Evolutionary conservation across 225 moss, liverwort and hornwort genomes (phyloP).

Genomic region (Sphagnum tenellum): DNA sequence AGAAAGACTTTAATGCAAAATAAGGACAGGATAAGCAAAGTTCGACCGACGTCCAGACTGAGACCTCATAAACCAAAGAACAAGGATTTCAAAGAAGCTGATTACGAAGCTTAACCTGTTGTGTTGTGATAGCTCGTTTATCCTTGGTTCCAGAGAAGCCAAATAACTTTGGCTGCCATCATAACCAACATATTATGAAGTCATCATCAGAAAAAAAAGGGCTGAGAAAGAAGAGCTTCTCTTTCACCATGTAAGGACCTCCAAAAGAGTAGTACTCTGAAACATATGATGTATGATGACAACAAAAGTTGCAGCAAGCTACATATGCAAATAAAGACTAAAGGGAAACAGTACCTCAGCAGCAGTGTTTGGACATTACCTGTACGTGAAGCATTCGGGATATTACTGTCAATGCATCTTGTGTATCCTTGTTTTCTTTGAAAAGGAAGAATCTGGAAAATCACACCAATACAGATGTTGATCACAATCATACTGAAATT

Average conservation of each 20-base stretch:
- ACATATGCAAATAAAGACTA: too few relatives aligned
- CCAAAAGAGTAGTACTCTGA: too few relatives aligned
- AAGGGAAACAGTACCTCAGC: too few relatives aligned
- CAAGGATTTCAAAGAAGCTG: neutral
- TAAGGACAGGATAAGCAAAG: too few relatives aligned
- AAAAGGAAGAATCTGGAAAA: slow-evolving; percentile 65
- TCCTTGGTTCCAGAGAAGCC: slow-evolving; percentile 98
- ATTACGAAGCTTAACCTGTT: slow-evolving; percentile 42
- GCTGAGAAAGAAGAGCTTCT: neutral
- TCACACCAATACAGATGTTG: neutral
- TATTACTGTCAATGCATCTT: slow-evolving; percentile 83
- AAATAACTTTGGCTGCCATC: slow-evolving; percentile 83
- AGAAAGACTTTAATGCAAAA: too few relatives aligned
- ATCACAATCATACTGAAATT: neutral
- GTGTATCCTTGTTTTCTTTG: slow-evolving; percentile 98
- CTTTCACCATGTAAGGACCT: too few relatives aligned
- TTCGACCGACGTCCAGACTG: too few relatives aligned
- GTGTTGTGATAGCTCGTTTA: slow-evolving; percentile 92
- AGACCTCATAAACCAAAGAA: neutral
- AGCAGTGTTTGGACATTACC: slow-evolving; percentile 22
- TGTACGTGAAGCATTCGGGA: slow-evolving; percentile 84
- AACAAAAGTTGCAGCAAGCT: too few relatives aligned
- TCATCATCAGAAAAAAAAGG: neutral
- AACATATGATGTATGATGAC: too few relatives aligned
- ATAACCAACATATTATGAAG: slow-evolving; percentile 1